Percentiles rank a stretch among this genome's conserved stretches.
Conservation (phyloP, 495 filamentous ascomycete species). For the Neohortaea acidophila region DNA sequence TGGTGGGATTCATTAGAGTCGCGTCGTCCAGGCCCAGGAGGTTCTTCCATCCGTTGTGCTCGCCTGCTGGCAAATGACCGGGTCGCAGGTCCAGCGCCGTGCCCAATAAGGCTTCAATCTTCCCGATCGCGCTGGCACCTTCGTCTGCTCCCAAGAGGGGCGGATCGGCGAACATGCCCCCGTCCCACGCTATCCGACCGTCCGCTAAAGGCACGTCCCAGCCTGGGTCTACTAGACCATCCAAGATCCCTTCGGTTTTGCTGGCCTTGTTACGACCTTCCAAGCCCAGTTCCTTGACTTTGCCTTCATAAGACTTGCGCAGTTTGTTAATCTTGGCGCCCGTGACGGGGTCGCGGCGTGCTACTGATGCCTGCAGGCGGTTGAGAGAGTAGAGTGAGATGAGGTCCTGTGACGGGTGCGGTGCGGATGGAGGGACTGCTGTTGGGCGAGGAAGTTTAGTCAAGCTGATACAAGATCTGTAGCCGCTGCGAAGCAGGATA, state of each 20-base stretch:
- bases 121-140: conserved; percentile 34
- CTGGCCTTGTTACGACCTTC: conserved; percentile 46
- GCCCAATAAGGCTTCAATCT: conserved; percentile 35
- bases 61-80: conserved; percentile 33
- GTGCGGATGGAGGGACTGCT: conserved; percentile 31
- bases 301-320: conserved; percentile 59
- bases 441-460: conserved; percentile 11
- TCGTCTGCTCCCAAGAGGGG: conserved; percentile 42
- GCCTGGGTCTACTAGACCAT: conserved; percentile 44
- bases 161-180: too few species aligned
- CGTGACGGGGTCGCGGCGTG: conserved; percentile 46
- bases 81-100: conserved; percentile 42
- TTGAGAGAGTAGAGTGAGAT: conserved; percentile 47
- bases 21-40: conserved; percentile 41
- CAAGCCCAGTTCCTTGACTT: conserved; percentile 46
- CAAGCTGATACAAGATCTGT: conserved; percentile 19
- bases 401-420: conserved; percentile 48
- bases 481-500: conserved; percentile 17
- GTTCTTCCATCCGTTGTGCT: conserved; percentile 43
- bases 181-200: conserved; percentile 58
- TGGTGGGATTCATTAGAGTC: too few species aligned
- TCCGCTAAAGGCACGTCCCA: conserved; percentile 45
- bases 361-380: conserved; percentile 46
- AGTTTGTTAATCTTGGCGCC: conserved; percentile 61
- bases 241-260: conserved; percentile 22